Conservation (phyloP, 2,329 filamentous ascomycete species). For the Aspergillus glaucus region DNA sequence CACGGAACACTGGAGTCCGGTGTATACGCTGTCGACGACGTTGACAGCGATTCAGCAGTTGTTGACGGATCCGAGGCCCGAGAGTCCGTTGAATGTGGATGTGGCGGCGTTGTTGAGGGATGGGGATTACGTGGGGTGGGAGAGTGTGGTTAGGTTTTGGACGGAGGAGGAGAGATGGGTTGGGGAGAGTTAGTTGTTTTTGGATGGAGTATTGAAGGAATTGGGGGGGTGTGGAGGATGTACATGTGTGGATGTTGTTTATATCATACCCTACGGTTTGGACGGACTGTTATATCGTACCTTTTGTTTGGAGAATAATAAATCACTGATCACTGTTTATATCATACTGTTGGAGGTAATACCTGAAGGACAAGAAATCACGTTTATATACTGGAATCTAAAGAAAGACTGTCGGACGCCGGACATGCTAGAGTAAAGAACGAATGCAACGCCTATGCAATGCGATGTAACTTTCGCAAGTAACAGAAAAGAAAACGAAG, state of each 20-base stretch:
- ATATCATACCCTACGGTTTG: background rate
- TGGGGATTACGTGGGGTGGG: conserved; percentile 39
- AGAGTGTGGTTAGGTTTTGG: conserved; percentile 43
- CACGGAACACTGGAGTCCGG: conserved; percentile 68
- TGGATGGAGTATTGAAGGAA: background rate
- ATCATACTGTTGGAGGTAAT: background rate
- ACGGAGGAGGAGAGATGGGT: conserved; percentile 43
- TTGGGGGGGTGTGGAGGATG: background rate
- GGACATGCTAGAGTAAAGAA: background rate
- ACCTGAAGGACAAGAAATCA: background rate
- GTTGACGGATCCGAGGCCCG: conserved; percentile 39
- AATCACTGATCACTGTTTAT: background rate
- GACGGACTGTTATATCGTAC: too few relatives aligned
- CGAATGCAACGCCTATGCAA: background rate
- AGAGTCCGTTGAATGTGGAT: conserved; percentile 46
- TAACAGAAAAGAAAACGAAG: background rate
- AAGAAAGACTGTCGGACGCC: too few relatives aligned
- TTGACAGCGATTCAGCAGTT: conserved; percentile 44
- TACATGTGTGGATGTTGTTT: background rate
- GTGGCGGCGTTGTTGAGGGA: conserved; percentile 41
- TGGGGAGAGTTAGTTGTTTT: conserved; percentile 14
- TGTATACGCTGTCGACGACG: conserved; percentile 63
- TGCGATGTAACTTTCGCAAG: background rate
- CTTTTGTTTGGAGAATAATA: background rate
- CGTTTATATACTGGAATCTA: background rate